Conservation (phyloP, 2,329 filamentous ascomycete genomes). For the Aspergillus piperis region DNA sequence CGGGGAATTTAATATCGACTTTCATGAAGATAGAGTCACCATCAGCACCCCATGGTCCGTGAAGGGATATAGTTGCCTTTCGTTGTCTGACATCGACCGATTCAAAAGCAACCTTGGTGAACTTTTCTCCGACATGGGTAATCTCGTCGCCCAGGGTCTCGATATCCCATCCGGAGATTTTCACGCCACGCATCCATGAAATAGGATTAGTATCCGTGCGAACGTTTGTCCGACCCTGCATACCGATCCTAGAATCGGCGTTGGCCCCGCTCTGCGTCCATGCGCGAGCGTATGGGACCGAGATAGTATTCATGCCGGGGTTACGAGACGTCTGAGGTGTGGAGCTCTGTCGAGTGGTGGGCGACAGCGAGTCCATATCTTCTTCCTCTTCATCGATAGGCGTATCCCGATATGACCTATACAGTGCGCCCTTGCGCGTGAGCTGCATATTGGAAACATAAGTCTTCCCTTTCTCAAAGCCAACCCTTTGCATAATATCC, state of each 20-base stretch:
- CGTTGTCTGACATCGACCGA: constrained; percentile 58
- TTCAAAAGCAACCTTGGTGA: constrained; percentile 62
- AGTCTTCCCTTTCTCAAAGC: constrained; percentile 69
- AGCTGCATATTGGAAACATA: constrained; percentile 67
- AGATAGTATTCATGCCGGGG: constrained; percentile 52
- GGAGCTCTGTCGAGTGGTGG: constrained; percentile 24
- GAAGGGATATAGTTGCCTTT: constrained; percentile 58
- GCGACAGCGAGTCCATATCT: constrained; percentile 44
- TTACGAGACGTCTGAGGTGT: constrained; percentile 28
- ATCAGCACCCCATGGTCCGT: constrained; percentile 61
- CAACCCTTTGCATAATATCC: constrained; percentile 66
- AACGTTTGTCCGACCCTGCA: constrained; percentile 50
- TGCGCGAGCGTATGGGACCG: constrained; percentile 54
- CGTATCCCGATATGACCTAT: constrained; percentile 80
- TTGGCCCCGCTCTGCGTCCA: constrained; percentile 49
- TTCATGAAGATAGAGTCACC: constrained; percentile 57
- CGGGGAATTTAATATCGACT: constrained; percentile 60
- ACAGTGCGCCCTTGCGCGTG: constrained; percentile 80
- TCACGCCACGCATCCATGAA: constrained; percentile 66
- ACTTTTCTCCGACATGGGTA: constrained; percentile 61
- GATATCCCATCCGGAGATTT: constrained; percentile 57
- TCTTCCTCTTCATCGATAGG: constrained; percentile 61
- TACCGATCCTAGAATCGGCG: constrained; percentile 50
- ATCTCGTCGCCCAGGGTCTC: constrained; percentile 63
- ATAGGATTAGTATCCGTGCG: constrained; percentile 60